phyloP scores from a whole-genome alignment of 177 flowering plant species.

The Vitis hybrid region DNA sequence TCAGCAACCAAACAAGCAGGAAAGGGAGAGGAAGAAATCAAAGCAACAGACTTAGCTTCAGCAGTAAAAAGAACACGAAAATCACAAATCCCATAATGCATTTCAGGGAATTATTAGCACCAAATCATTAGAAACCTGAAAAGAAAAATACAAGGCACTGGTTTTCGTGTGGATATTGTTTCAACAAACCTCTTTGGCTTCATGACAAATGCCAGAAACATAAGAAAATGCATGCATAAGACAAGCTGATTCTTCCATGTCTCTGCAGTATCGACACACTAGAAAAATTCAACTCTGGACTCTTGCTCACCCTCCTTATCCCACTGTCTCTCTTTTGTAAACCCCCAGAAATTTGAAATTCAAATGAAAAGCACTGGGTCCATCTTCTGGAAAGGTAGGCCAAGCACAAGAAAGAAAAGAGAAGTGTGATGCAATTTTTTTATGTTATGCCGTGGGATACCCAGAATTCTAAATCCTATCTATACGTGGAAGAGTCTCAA shows the following conservation, averaged over 20 bases:
- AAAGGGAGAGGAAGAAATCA: background rate
- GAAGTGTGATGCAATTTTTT: conserved; percentile 9
- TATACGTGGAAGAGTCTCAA: conserved; percentile 1
- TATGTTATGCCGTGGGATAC: conserved; percentile 5
- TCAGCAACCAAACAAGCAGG: background rate
- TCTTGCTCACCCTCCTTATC: conserved; percentile 1
- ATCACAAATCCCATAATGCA: background rate
- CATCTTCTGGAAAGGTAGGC: conserved; percentile 10
- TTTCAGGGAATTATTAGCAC: background rate
- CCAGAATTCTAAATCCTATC: background rate
- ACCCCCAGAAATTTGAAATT: conserved; percentile 42
- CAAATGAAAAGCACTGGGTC: conserved; percentile 26
- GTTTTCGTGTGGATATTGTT: background rate
- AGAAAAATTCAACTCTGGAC: conserved; percentile 12
- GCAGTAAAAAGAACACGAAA: background rate
- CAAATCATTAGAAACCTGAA: background rate
- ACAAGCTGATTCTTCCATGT: conserved; percentile 48
- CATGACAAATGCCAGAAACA: conserved; percentile 32
- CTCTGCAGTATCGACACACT: conserved; percentile 5
- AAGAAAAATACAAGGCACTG: background rate
- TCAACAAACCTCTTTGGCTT: conserved; percentile 36
- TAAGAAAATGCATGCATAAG: conserved; percentile 54
- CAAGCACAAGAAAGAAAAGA: background rate
- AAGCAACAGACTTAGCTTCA: background rate
- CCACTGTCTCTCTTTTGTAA: background rate